phyloP scores from a whole-genome alignment of 2,329 filamentous ascomycete species.

The Fusarium miscanthi region DNA sequence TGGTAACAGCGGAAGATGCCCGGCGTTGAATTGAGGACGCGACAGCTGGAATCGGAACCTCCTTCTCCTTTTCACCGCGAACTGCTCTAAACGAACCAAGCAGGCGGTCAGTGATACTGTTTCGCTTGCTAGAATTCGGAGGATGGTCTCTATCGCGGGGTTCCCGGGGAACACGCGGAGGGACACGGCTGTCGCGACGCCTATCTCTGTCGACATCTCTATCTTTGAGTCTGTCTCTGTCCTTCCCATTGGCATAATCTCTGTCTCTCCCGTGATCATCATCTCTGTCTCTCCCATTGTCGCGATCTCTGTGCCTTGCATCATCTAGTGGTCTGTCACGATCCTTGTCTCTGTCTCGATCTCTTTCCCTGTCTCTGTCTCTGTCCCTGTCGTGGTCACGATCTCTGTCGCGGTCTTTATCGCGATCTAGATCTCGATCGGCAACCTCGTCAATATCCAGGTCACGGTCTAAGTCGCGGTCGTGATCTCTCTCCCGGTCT shows the following conservation, averaged over 20 bases:
- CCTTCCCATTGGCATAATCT: constrained; percentile 15
- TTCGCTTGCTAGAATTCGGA: constrained; percentile 49
- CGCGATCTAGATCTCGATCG: constrained; percentile 12
- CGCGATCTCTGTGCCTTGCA: constrained; percentile 4
- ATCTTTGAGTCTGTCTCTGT: constrained; percentile 19
- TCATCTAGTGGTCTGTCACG: constrained; percentile 12
- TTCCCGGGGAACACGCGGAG: constrained; percentile 28
- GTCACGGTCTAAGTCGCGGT: constrained; percentile 9
- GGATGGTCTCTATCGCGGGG: constrained; percentile 38
- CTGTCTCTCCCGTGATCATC: constrained; percentile 7
- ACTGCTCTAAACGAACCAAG: constrained; percentile 50
- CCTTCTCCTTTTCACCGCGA: constrained; percentile 45
- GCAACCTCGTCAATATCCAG: constrained; percentile 12
- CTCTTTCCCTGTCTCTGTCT: constrained; percentile 18
- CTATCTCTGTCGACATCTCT: constrained; percentile 38
- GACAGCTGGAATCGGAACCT: constrained; percentile 22
- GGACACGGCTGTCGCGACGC: constrained; percentile 40
- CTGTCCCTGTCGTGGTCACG: constrained; percentile 14
- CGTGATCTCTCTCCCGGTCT: constrained; percentile 3
- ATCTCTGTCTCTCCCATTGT: constrained; percentile 29
- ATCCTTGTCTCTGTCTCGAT: constrained; percentile 8
- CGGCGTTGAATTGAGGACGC: constrained; percentile 46
- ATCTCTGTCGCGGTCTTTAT: constrained; percentile 5
- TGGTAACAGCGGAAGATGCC: constrained; percentile 47
- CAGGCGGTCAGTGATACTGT: constrained; percentile 56